Conservation (phyloP, 2,329 filamentous ascomycete species). For the Talaromyces funiculosus region DNA sequence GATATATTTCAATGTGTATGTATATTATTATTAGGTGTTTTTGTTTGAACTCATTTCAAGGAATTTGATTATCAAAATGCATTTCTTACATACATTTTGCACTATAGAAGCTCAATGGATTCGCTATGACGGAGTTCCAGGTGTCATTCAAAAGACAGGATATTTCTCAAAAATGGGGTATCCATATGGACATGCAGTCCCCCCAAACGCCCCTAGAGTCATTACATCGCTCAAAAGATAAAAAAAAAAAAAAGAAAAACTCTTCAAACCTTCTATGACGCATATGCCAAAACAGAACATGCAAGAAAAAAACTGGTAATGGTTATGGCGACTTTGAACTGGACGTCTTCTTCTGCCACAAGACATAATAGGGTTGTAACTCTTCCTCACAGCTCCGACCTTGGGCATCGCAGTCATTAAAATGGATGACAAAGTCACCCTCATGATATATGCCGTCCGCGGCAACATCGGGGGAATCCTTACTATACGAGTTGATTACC, state of each 20-base stretch:
- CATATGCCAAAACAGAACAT: not conserved
- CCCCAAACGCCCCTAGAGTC: not conserved
- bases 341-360: constrained; percentile 31
- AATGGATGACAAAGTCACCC: constrained; percentile 77
- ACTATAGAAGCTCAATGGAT: not conserved
- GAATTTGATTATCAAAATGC: not conserved
- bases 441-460: constrained; percentile 64
- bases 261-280: not conserved
- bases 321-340: not conserved
- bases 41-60: not conserved
- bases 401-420: constrained; percentile 63
- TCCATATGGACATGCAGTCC: not conserved
- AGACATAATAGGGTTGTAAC: constrained; percentile 51
- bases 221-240: not conserved
- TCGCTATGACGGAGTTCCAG: not conserved
- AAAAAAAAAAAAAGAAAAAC: no score
- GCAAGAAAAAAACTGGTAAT: not conserved
- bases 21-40: not conserved
- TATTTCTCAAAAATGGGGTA: not conserved
- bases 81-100: not conserved
- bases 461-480: constrained; percentile 32
- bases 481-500: constrained; percentile 71
- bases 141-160: not conserved
- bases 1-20: constrained; percentile 1
- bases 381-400: constrained; percentile 65